Evolutionary conservation across 2,329 filamentous ascomycete genomes (phyloP), one percentile per base, ranked within the genome.

Genomic region (Venturia oleaginea): DNA sequence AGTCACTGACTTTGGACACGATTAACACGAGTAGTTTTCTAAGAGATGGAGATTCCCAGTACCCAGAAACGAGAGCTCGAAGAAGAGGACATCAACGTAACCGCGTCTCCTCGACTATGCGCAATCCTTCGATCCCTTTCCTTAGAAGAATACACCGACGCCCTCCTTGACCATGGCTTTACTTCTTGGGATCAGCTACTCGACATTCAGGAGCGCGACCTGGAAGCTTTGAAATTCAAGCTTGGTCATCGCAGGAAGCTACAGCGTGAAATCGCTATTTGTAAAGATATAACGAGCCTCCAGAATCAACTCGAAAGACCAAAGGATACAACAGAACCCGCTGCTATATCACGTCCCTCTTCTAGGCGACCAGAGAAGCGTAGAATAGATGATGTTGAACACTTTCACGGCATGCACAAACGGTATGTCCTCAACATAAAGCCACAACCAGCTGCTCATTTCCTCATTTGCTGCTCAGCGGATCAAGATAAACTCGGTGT

Each of bases 211-310:
- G 66, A 68, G 57, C 37, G 37, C 32, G 66, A 68, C 54, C 57
- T 68, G 38, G 46, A 40, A 17, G 46, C 46, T 11, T 17, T 68
- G 32, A 30, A 37, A 34, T 68, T 68, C 43, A 66, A 65, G 61
- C 59, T 59, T 37, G 67, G 67, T 15, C 48, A 68, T 51, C 65
- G 67, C 27, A 55, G 64, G 43, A 68, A 66, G 30, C 62, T 68
- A 22, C 66, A 67, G 48, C 65, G 60, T 15, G 64, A 62, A 55
- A 67, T 67, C 19, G 51, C 27, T 22, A 6, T 34, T 32, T 8
- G 24, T 19, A 57, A 34, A n/a, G 34, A 57, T 34, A 15, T 34
- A 15, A 15, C 13, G 27, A 32, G 30, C 8, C 30, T 34, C 13
- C 51, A 27, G n/a, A 30, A 8, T 17, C 51, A 34, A 22, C 51